Evolutionary conservation across 805 yeast species (phyloP), one percentile per base, ranked within the genome.

Genomic region (Wickerhamomyces sydowiorum): DNA sequence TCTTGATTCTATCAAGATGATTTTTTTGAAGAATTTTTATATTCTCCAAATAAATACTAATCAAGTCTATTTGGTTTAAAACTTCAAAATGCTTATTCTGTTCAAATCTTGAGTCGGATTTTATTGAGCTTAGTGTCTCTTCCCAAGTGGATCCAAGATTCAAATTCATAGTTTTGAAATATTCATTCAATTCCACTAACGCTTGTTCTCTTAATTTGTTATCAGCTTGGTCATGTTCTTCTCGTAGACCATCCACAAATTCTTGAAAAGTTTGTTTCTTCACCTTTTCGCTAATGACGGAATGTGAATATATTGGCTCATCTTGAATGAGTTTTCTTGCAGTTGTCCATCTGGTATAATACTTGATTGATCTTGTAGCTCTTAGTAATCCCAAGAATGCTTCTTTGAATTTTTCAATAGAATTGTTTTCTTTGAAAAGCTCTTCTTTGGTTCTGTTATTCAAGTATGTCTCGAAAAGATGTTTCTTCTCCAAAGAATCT

Each of bases 271-370:
- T 69, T 36, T 69, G 68, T 37, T 69, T 68, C 41, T 82, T 78
- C 39, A 81, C 73, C 23, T 64, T 64, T 38, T 80, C 87, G 19
- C 80, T 72, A 9, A 80, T 68, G 17, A 78, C 69, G 1, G 86
- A 68, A 55, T 77, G 80, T 42, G 69, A 72, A 55, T 78, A 82
- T 7, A 82, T 73, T 0, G 88, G 80, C 52, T 86, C 93, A 43
- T 82, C 79, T 5, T 66, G 59, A 5, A 85, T 73, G 41, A 73
- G 41, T n/a, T 64, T 64, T 43, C 72, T 76, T 0, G 76, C 66
- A 1, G 82, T 73, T 25, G 57, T 52, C 95, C 95, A 87, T 32
- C 85, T 63, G 0, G 91, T 76, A 41, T 69, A 73, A 47, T 75
- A 71, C 17, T 66, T 66, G 22, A 86, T 62, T n/a, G 69, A 64